Conservation (phyloP, 2,329 filamentous ascomycete species). For the Cryoendolithus antarcticus region DNA sequence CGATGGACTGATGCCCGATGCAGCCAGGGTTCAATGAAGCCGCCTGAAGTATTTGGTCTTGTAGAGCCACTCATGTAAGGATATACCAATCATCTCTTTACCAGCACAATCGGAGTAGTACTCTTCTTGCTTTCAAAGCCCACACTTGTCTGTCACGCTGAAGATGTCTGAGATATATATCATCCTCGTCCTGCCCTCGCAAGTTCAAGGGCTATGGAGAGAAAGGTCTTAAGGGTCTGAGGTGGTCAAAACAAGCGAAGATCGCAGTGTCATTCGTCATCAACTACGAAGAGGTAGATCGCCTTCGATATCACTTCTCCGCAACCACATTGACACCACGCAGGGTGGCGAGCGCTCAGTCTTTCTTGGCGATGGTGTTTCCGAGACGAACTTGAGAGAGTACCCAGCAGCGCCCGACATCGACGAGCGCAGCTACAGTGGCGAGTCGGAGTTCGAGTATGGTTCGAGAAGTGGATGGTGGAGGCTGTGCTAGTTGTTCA, state of each 20-base stretch:
- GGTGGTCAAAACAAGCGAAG: constrained; percentile 33
- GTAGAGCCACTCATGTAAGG: no score
- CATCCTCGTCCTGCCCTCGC: constrained; percentile 9
- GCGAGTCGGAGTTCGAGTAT: constrained; percentile 41
- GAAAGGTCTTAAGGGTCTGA: constrained; percentile 12
- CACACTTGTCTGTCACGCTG: no score
- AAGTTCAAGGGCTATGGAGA: constrained; percentile 20
- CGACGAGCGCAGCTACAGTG: constrained; percentile 30
- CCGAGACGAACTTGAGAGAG: constrained; percentile 29
- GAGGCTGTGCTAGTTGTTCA: constrained; percentile 39
- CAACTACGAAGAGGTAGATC: constrained; percentile 31
- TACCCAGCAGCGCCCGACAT: constrained; percentile 14
- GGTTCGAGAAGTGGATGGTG: constrained; percentile 38
- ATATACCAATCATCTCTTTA: no score
- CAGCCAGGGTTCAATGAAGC: no score
- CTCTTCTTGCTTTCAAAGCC: no score
- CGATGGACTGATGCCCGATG: no score
- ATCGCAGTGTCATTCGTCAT: constrained; percentile 37
- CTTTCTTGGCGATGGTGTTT: constrained; percentile 27
- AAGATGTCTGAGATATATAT: constrained; percentile 9
- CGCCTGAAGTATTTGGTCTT: no score
- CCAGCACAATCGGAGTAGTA: no score
- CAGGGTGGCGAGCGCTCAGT: constrained; percentile 29
- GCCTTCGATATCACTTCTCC: neutral
- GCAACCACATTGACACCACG: neutral